phyloP scores from a whole-genome alignment of 2,329 filamentous ascomycete genomes.

The Cryphonectria nitschkei region DNA sequence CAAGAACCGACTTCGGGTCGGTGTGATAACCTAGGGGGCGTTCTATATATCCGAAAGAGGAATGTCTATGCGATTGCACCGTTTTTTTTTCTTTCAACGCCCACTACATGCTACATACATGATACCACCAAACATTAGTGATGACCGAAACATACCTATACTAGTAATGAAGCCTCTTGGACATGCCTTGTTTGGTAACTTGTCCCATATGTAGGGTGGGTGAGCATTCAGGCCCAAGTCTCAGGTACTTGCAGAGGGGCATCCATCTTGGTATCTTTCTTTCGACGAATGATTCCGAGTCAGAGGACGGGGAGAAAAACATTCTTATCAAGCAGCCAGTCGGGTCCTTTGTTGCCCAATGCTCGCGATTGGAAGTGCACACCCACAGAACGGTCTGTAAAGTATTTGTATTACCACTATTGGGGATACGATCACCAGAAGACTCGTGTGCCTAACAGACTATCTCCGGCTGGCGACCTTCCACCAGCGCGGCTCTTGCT shows the following conservation, averaged over 20 bases:
- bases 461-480: not conserved
- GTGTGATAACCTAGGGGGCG: not conserved
- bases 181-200: conserved; percentile 14
- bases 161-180: conserved; percentile 7
- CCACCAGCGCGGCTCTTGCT: not conserved
- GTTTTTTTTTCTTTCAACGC: not conserved
- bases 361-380: not conserved
- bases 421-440: not conserved
- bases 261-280: not conserved
- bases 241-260: conserved; percentile 5
- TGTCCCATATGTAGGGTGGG: not conserved
- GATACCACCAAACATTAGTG: not conserved
- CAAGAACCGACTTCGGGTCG: conserved; percentile 20
- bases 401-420: not conserved
- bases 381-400: not conserved
- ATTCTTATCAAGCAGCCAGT: not conserved
- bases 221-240: not conserved
- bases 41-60: conserved; percentile 21
- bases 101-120: not conserved
- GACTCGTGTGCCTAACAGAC: not conserved
- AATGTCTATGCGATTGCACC: conserved; percentile 26
- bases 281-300: not conserved
- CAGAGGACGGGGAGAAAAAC: not conserved
- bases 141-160: not conserved
- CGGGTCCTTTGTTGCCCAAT: not conserved